phyloP scores from a whole-genome alignment of 441 rosid species.

The Raphanus hybrid region DNA sequence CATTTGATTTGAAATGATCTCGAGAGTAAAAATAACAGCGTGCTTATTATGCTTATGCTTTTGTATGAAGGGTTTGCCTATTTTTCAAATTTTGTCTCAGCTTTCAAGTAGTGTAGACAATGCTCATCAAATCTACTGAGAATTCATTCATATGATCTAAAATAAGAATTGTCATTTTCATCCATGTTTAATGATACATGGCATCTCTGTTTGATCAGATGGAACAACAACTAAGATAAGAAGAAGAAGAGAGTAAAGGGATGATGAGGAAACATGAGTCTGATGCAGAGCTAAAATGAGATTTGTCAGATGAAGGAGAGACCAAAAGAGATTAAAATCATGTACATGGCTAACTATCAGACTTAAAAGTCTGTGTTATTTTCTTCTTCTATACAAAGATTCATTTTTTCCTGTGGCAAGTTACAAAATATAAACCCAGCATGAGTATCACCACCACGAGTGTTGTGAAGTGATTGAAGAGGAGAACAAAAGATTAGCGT shows the following conservation, averaged over 20 bases:
- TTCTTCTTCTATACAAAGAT: not conserved
- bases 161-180: not conserved
- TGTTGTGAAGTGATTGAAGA: not conserved
- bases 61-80: constrained; percentile 76
- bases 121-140: constrained; percentile 67
- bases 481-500: not conserved
- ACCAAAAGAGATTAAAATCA: constrained; percentile 53
- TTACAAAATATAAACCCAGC: not conserved
- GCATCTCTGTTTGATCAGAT: constrained; percentile 38
- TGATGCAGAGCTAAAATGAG: constrained; percentile 48
- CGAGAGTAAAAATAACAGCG: no score
- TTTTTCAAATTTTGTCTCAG: constrained; percentile 66
- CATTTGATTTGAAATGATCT: not conserved
- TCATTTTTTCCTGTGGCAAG: not conserved
- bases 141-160: not conserved
- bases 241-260: constrained; percentile 40
- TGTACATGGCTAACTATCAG: constrained; percentile 53
- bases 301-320: constrained; percentile 44
- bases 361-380: constrained; percentile 33
- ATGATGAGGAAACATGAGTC: constrained; percentile 70
- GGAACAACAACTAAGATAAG: constrained; percentile 36
- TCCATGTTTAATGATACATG: not conserved
- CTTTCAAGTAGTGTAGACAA: constrained; percentile 75
- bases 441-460: not conserved
- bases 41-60: constrained; percentile 35